Evolutionary conservation across 2,329 filamentous ascomycete genomes (phyloP).

Genomic region (Colletotrichum simmondsii): DNA sequence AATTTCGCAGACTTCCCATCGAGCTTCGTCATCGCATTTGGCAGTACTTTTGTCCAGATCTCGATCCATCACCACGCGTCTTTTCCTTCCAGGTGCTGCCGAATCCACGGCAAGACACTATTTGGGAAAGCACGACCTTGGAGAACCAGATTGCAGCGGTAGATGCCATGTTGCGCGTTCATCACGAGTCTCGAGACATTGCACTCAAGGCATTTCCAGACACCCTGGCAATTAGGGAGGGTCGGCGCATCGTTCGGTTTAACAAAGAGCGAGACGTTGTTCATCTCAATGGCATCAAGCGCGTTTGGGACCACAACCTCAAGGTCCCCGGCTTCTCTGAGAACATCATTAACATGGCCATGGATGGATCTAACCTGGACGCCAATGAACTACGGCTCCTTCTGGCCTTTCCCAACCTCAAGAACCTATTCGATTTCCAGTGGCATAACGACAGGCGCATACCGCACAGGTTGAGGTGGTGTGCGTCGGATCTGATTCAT

Average conservation of each 20-base stretch:
- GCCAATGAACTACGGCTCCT: constrained; percentile 2
- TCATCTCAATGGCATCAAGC: constrained; percentile 9
- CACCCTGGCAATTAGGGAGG: constrained; percentile 42
- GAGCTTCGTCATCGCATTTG: constrained; percentile 48
- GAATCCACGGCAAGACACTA: constrained; percentile 8
- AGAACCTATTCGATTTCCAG: constrained; percentile 40
- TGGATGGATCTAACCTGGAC: constrained; percentile 24
- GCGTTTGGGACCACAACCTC: constrained; percentile 18
- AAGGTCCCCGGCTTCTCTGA: constrained; percentile 42
- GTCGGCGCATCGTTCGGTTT: constrained; percentile 42
- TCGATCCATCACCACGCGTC: constrained; percentile 40
- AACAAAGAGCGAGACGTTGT: constrained; percentile 46
- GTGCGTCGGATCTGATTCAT: constrained; percentile 42
- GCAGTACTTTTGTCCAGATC: constrained; percentile 45
- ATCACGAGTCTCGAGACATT: constrained; percentile 48
- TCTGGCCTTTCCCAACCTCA: constrained; percentile 39
- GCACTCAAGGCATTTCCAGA: constrained; percentile 46
- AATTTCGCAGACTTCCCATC: constrained; percentile 44
- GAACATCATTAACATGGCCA: constrained; percentile 43
- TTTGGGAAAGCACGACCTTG: constrained; percentile 32
- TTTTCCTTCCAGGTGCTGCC: constrained; percentile 40
- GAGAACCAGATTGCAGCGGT: constrained; percentile 25
- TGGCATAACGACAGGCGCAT: constrained; percentile 24
- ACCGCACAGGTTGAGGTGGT: constrained; percentile 43
- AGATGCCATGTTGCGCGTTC: constrained; percentile 45